Evolutionary conservation across 2,329 filamentous ascomycete species (phyloP), one percentile per base, ranked within the genome.

Genomic region (Mariannaea sp.): DNA sequence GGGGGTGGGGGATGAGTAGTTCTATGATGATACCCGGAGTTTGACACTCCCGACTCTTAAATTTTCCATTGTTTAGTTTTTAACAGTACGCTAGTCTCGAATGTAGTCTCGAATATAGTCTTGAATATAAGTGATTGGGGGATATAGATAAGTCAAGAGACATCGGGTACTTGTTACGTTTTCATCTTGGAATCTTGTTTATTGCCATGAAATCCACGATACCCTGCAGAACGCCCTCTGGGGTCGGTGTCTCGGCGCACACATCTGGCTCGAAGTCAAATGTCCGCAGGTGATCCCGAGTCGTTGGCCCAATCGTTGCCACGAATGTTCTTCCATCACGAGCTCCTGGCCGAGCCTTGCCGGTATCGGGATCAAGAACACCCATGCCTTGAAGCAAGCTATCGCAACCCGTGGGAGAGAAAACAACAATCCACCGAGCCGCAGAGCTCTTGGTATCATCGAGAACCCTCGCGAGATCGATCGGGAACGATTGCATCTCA

Each of bases 281-380:
- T 1, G 77, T 80, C 16, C 78, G 75, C 13, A 99, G 74, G 72
- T 90, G 86, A 61, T 92, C 85, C 58, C 87, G 81, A 9, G 94
- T 99, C 14, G 94, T 99, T 10, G 94, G 93, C 1, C 94, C 94
- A 71, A 99, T 99, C 0, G 92, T 95, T 12, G 88, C 90, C 56
- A 97, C 78, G 57, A 82, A 85, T 1, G 85, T 87, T 44, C 70
- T 78, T 8, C 73, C 73, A 22, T 69, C 67, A 26, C 66, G 57
- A 3, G 54, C 58, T 10, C 45, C 64, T 5, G 60, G 62, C 27
- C 65, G 65, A 16, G 68, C 73, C 62, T 69, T 77, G 16, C 75
- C 74, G 1, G 75, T 80, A 14, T 68, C 66, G 5, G 71, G 65
- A 50, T 84, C 79, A 14, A 86, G 65, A 60, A 81, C 62, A 2